Conservation (phyloP, 192 early-diverging fungal species). For the Backusella luteola region DNA sequence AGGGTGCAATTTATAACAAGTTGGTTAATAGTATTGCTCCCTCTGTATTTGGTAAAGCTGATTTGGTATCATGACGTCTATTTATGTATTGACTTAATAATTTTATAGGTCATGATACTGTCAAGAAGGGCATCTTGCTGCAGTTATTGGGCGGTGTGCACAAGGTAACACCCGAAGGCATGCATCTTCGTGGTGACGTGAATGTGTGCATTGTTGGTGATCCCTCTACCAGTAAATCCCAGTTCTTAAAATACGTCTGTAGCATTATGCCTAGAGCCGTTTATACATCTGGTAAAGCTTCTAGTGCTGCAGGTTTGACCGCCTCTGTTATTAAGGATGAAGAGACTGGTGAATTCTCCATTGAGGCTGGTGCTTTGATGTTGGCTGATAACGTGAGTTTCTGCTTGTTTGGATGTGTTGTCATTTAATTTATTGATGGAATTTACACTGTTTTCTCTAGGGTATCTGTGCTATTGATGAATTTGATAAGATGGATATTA, state of each 20-base stretch:
- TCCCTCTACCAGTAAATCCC: slow-evolving; percentile 92
- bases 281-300: slow-evolving; percentile 96
- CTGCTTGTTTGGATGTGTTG: neutral
- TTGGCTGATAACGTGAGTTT: slow-evolving; percentile 86
- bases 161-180: slow-evolving; percentile 89
- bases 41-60: slow-evolving; percentile 75
- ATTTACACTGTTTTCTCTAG: slow-evolving; percentile 28
- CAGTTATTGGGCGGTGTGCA: slow-evolving; percentile 96
- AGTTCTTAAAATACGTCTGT: slow-evolving; percentile 91
- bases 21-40: slow-evolving; percentile 85
- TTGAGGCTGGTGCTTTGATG: slow-evolving; percentile 97
- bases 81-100: neutral
- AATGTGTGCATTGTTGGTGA: slow-evolving; percentile 98
- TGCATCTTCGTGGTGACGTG: slow-evolving; percentile 94
- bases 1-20: slow-evolving; percentile 68
- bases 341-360: slow-evolving; percentile 96
- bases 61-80: neutral
- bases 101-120: slow-evolving; percentile 75
- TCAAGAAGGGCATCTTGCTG: slow-evolving; percentile 93
- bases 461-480: slow-evolving; percentile 99
- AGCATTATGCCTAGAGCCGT: slow-evolving; percentile 90
- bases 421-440: neutral
- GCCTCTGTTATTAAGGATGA: slow-evolving; percentile 94
- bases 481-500: slow-evolving; percentile 98
- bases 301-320: slow-evolving; percentile 93